Percentiles rank a stretch among this genome's conserved stretches.
Conservation (phyloP, 2,329 filamentous ascomycete species). For the Alternaria sp. region DNA sequence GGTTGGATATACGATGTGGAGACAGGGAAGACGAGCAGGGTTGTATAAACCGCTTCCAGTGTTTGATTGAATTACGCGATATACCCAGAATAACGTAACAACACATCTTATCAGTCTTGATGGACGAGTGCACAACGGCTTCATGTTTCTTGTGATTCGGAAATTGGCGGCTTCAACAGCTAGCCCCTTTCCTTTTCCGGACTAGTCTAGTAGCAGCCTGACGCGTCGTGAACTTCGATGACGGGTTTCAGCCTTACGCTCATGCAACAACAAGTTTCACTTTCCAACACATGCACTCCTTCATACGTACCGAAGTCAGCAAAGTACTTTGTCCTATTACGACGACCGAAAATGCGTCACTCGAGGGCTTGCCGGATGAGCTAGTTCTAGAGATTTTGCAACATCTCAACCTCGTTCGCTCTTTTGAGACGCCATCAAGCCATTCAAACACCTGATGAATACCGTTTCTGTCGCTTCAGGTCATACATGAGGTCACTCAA, state of each 20-base stretch:
- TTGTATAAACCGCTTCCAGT: slow-evolving; percentile 43
- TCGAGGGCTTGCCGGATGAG: slow-evolving; percentile 35
- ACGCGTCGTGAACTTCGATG: not conserved
- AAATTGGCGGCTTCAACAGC: not conserved
- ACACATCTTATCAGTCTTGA: not conserved
- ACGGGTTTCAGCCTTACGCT: not conserved
- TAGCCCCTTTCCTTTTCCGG: not conserved
- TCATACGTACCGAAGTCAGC: too few relatives aligned
- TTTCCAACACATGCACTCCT: not conserved
- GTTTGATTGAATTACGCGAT: slow-evolving; percentile 7
- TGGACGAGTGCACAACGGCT: not conserved
- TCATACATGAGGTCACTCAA: too few relatives aligned
- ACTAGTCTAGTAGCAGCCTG: not conserved
- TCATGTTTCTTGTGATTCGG: not conserved
- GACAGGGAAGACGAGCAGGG: slow-evolving; percentile 68
- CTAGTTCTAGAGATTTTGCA: slow-evolving; percentile 32
- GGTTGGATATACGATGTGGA: slow-evolving; percentile 83
- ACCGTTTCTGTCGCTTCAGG: too few relatives aligned
- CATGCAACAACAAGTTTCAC: not conserved
- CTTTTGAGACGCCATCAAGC: slow-evolving; percentile 33
- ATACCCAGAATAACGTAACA: slow-evolving; percentile 19
- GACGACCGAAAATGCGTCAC: not conserved
- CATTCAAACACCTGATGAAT: slow-evolving; percentile 19
- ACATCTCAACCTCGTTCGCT: slow-evolving; percentile 26
- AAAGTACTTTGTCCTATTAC: not conserved